Conservation (phyloP, 2,329 filamentous ascomycete genomes). For the Periconia digitata region DNA sequence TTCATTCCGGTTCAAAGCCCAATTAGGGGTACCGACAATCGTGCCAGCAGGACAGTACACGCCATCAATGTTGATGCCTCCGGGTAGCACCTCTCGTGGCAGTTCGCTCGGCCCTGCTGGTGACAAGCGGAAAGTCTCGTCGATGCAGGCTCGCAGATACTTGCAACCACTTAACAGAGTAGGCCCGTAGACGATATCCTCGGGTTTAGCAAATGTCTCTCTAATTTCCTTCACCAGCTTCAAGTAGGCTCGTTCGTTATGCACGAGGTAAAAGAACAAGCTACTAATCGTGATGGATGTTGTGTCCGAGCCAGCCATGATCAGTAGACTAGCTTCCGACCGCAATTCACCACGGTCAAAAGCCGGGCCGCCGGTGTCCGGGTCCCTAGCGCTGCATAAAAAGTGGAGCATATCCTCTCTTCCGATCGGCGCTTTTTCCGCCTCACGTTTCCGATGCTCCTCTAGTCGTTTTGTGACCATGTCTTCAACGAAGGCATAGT, state of each 20-base stretch:
- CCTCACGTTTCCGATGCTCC: background rate
- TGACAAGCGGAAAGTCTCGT: conserved; percentile 17
- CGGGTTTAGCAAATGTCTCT: conserved; percentile 4
- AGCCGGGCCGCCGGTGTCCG: conserved; percentile 35
- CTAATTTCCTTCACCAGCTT: conserved; percentile 12
- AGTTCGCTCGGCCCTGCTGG: conserved; percentile 18
- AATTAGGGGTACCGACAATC: conserved; percentile 16
- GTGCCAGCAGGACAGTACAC: conserved; percentile 15
- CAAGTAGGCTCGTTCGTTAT: conserved; percentile 1
- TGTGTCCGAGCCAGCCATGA: conserved; percentile 17
- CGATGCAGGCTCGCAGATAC: conserved; percentile 17
- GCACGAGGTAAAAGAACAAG: conserved; percentile 14
- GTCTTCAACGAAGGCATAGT: conserved; percentile 2
- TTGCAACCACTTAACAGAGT: conserved; percentile 7
- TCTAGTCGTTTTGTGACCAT: background rate
- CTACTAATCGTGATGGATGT: conserved; percentile 3
- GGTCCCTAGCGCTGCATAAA: conserved; percentile 43
- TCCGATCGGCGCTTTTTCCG: background rate
- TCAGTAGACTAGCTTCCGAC: conserved; percentile 12
- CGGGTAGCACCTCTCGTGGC: conserved; percentile 13
- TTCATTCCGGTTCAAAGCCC: conserved; percentile 15
- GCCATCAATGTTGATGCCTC: conserved; percentile 20
- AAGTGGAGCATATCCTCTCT: conserved; percentile 43
- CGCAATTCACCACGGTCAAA: conserved; percentile 41
- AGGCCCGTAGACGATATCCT: conserved; percentile 9